These are phyloP conservation scores for Gentiana straminea DNA, from an alignment of 257 asterid species.

Conservation along the genomic window DNA sequence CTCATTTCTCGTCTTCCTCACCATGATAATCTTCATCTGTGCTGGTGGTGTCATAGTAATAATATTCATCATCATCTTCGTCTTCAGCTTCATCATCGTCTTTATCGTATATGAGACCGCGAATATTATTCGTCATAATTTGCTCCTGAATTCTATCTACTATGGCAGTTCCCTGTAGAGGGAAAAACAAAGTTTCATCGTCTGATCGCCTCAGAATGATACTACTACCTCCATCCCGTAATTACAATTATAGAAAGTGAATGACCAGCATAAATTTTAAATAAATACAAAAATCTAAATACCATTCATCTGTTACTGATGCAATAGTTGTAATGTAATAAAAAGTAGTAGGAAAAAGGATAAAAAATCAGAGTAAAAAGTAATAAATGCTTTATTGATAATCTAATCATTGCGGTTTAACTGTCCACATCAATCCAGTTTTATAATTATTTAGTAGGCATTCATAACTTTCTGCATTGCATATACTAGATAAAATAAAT, in stretches of 20 bases:
- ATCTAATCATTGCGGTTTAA: neutral
- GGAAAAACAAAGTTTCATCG: neutral
- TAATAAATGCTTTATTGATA: no score
- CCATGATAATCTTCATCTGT: conserved; percentile 28
- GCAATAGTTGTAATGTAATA: no score
- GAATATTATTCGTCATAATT: conserved; percentile 25
- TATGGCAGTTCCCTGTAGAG: conserved; percentile 42
- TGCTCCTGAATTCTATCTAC: conserved; percentile 48
- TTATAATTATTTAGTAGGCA: no score
- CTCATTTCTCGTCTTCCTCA: conserved; percentile 17
- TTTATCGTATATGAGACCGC: conserved; percentile 26
- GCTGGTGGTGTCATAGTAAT: conserved; percentile 18
- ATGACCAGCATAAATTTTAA: no score
- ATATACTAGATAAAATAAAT: no score
- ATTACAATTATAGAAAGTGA: no score
- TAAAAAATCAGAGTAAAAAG: no score
- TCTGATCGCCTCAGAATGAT: neutral
- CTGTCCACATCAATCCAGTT: no score
- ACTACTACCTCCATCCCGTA: neutral
- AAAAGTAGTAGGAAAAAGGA: no score
- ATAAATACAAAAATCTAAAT: no score
- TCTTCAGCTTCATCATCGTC: conserved; percentile 25
- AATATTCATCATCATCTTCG: conserved; percentile 14
- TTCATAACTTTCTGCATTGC: no score
- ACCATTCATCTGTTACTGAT: no score